Evolutionary conservation across 1,284 basidiomycete species (phyloP).

Genomic region (Tausonia pullulans): DNA sequence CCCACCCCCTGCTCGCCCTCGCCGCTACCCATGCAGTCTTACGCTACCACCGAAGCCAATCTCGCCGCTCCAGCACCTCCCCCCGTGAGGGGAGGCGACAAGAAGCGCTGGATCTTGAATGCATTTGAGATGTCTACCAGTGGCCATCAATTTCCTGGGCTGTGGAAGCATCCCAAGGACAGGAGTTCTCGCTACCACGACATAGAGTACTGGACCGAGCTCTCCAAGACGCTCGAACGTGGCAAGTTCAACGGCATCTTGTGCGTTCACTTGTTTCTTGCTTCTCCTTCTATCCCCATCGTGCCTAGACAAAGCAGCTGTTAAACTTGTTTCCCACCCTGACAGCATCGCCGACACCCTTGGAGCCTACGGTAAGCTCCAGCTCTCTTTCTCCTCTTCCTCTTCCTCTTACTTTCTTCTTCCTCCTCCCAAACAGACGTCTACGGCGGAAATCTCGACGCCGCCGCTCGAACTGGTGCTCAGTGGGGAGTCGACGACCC

Average conservation of each 20-base stretch:
- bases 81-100: too few relatives aligned
- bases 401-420: too few relatives aligned
- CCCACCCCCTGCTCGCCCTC: too few relatives aligned
- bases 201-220: conserved; percentile 11
- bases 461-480: conserved; percentile 23
- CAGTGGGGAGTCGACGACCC: conserved; percentile 20
- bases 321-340: too few relatives aligned
- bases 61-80: too few relatives aligned
- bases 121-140: not conserved
- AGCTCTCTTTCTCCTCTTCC: too few relatives aligned
- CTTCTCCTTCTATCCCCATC: too few relatives aligned
- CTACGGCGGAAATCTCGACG: conserved; percentile 23
- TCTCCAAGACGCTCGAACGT: conserved; percentile 4
- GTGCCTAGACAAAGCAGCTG: too few relatives aligned
- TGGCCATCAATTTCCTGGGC: conserved; percentile 6
- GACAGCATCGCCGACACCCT: conserved; percentile 27
- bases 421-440: too few relatives aligned
- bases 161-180: conserved; percentile 10
- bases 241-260: conserved; percentile 26
- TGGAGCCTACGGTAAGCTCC: conserved; percentile 28
- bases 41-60: too few relatives aligned
- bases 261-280: too few relatives aligned
- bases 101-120: not conserved
- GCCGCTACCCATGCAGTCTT: too few relatives aligned
- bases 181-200: conserved; percentile 3